Base-by-base conservation (phyloP, 208 protist species). In the Herpetomonas tarakana region DNA sequence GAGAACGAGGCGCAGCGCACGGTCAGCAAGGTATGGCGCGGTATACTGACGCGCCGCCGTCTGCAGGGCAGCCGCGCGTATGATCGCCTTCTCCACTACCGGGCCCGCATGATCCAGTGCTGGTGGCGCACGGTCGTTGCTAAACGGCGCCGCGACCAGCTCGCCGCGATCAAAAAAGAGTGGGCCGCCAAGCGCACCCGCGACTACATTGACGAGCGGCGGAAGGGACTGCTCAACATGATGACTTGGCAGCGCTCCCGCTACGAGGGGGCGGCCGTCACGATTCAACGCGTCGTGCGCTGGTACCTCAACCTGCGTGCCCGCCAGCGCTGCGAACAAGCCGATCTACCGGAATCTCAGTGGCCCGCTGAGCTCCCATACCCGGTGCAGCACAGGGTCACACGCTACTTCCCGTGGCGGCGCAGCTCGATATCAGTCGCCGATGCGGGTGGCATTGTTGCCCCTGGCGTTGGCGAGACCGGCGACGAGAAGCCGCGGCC, bases 401-500 rank as follows among this genome's bases (percentile, higher is more conserved):
- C 71, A 47, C 47, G 65, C 12, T 93, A 88, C 74, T 93, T 93
- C 47, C 81, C 83, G 1, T 93, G 87, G 87, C 76, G 83, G 27
- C 56, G 51, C 22, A 44, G 28, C 6, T 61, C 38, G 11, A 26
- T 39, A 2, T 22, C 22, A 26, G 28, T 18, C 3, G 26, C 35
- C 49, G 29, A 41, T 25, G 41, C 31, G 3, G 31, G 41, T 3
- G 31, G 18, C 6, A 30, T 29, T 49, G 50, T 26, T 0, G 27
- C 31, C 28, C 27, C 58, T 21, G 26, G 38, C 3, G 19, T 21
- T 65, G 11, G 18, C 26, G 21, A 19, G 38, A 25, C 7, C 25
- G 30, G 22, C 28, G 28, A 25, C 3, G 29, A 69, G 51, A 44
- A 35, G n/a, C 1, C 61, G 18, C 19, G 41, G 3, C 58, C 49